These are phyloP conservation scores for Aspergillus ochraceus DNA, from an alignment of 2,329 filamentous ascomycete species.

Conservation along the genomic window DNA sequence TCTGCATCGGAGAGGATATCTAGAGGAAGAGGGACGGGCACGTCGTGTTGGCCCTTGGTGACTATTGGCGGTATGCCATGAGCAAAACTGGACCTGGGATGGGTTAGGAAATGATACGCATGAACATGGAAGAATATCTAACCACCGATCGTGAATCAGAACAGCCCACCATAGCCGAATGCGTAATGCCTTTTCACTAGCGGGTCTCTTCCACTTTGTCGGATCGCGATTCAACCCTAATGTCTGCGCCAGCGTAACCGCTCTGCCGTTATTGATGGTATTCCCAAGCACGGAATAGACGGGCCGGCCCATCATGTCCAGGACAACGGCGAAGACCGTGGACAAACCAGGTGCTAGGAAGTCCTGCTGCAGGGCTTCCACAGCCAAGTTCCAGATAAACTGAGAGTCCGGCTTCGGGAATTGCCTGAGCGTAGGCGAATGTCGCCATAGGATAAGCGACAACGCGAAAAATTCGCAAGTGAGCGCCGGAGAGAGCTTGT, in stretches of 20 bases:
- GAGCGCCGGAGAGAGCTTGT: slow-evolving; percentile 51
- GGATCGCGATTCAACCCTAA: slow-evolving; percentile 57
- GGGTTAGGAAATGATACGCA: not conserved
- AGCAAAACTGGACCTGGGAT: slow-evolving; percentile 49
- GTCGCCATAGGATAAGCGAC: slow-evolving; percentile 51
- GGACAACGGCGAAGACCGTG: slow-evolving; percentile 51
- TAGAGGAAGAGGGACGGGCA: slow-evolving; percentile 38
- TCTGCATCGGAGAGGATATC: slow-evolving; percentile 10
- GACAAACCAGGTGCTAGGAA: slow-evolving; percentile 53
- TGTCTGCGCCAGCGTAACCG: slow-evolving; percentile 53
- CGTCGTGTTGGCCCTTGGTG: slow-evolving; percentile 45
- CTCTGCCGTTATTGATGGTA: slow-evolving; percentile 49
- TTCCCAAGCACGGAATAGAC: slow-evolving; percentile 55
- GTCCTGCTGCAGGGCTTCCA: slow-evolving; percentile 55
- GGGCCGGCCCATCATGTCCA: slow-evolving; percentile 56
- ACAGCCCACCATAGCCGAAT: slow-evolving; percentile 58
- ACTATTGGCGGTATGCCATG: slow-evolving; percentile 54
- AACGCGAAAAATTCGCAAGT: slow-evolving; percentile 53
- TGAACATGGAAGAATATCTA: not conserved
- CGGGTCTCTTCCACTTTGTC: slow-evolving; percentile 50
- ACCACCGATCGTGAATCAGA: slow-evolving; percentile 55
- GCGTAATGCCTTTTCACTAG: slow-evolving; percentile 50
- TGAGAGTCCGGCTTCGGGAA: slow-evolving; percentile 46
- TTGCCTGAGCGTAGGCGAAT: slow-evolving; percentile 10
- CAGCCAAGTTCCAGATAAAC: slow-evolving; percentile 58